phyloP scores from a whole-genome alignment of 139 green algal species.

The Chlamydomonas schloesseri region DNA sequence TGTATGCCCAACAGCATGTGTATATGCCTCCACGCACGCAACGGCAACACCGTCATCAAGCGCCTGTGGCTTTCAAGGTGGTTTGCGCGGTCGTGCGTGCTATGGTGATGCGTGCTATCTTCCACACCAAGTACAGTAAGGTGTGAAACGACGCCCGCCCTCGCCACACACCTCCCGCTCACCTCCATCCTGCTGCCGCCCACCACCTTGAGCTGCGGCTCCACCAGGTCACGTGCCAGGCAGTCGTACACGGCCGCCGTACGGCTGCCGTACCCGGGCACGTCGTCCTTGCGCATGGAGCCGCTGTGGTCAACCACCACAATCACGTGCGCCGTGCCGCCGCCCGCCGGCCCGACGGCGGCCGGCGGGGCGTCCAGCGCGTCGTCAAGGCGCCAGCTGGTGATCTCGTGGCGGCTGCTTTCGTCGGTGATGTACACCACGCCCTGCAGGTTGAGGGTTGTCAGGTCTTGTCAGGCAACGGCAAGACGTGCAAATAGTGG shows the following conservation, averaged over 20 bases:
- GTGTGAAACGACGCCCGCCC: no score
- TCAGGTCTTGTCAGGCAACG: no score
- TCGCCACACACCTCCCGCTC: not conserved
- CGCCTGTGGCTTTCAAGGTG: no score
- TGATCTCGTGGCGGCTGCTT: slow-evolving; percentile 56
- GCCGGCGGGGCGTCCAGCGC: not conserved
- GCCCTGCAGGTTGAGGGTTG: not conserved
- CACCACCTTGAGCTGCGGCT: slow-evolving; percentile 28
- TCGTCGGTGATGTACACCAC: slow-evolving; percentile 62
- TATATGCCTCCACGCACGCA: no score
- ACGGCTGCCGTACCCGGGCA: slow-evolving; percentile 42
- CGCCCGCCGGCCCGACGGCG: no score
- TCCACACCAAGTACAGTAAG: no score
- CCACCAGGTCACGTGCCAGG: slow-evolving; percentile 48
- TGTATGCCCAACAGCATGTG: no score
- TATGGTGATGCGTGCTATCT: no score
- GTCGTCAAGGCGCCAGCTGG: slow-evolving; percentile 46
- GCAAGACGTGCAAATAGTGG: no score
- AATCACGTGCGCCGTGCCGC: slow-evolving; percentile 40
- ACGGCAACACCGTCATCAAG: no score
- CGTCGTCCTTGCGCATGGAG: slow-evolving; percentile 58
- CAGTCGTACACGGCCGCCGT: slow-evolving; percentile 53
- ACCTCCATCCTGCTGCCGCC: slow-evolving; percentile 13
- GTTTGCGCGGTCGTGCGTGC: no score
- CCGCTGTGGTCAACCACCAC: slow-evolving; percentile 54